These are phyloP conservation scores for Dacryopinax primogenitus DNA, from an alignment of 768 basidiomycete species.

Conservation along the genomic window DNA sequence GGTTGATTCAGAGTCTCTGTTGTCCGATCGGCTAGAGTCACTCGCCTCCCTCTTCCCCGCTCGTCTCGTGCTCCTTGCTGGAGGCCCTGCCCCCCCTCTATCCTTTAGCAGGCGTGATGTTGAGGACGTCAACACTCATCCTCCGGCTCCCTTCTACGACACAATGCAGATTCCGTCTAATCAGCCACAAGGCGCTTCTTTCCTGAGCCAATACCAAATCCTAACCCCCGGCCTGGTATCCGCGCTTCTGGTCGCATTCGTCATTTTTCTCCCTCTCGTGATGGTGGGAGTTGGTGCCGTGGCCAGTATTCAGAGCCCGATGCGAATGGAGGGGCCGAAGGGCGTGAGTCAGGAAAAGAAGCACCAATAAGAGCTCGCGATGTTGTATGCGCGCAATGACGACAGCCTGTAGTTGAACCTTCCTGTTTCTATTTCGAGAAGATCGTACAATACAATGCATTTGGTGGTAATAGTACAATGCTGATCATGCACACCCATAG, in stretches of 20 bases:
- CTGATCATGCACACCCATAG: background rate
- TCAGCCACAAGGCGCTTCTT: background rate
- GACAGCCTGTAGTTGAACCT: background rate
- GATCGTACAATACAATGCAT: constrained; percentile 7
- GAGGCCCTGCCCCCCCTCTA: constrained; percentile 30
- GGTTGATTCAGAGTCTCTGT: constrained; percentile 31
- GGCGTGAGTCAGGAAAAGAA: constrained; percentile 63
- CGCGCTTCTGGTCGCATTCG: constrained; percentile 48
- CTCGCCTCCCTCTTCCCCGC: constrained; percentile 41
- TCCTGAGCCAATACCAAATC: constrained; percentile 61
- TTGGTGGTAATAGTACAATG: constrained; percentile 5
- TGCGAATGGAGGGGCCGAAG: constrained; percentile 50
- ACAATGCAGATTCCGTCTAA: constrained; percentile 25
- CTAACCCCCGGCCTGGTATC: constrained; percentile 64
- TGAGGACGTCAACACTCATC: background rate
- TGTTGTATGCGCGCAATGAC: too few species aligned
- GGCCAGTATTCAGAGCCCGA: constrained; percentile 36
- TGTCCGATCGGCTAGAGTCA: constrained; percentile 38
- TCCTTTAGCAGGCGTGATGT: background rate
- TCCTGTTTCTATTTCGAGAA: constrained; percentile 1
- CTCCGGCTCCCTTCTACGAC: background rate
- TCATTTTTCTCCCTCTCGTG: constrained; percentile 22
- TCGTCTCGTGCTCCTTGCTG: constrained; percentile 55
- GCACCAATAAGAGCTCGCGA: constrained; percentile 39
- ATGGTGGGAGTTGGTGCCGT: background rate